Evolutionary conservation across 257 asterid species (phyloP).

Genomic region (Linaria vulgaris): DNA sequence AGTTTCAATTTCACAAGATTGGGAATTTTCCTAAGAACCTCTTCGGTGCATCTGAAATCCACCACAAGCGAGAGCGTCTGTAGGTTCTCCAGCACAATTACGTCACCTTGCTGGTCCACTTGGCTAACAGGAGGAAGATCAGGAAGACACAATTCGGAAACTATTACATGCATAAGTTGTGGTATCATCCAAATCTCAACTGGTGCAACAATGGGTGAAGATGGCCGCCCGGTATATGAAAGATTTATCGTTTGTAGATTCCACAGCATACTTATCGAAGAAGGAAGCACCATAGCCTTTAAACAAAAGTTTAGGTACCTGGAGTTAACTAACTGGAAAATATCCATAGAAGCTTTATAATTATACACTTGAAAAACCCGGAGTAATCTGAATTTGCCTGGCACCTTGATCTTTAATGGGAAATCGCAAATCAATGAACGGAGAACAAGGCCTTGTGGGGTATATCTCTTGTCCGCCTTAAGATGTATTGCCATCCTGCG

Average conservation of each 20-base stretch:
- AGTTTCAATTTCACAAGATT: no score
- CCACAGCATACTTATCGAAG: constrained; percentile 8
- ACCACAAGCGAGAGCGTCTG: background rate
- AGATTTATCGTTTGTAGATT: constrained; percentile 16
- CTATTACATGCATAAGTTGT: constrained; percentile 16
- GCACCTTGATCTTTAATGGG: no score
- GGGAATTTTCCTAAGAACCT: constrained; percentile 18
- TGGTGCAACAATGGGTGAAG: background rate
- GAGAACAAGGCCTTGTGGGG: no score
- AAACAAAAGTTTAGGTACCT: background rate
- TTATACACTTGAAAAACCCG: no score
- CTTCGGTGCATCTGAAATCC: background rate
- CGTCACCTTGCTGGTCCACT: background rate
- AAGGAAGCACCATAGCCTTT: no score
- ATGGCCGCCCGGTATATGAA: background rate
- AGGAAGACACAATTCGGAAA: background rate
- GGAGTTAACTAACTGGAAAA: background rate
- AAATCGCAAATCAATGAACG: no score
- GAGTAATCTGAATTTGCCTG: no score
- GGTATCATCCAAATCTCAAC: constrained; percentile 13
- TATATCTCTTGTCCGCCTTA: no score
- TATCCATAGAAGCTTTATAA: no score
- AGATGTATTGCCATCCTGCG: no score
- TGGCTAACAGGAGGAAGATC: background rate
- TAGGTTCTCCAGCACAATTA: background rate